phyloP scores from a whole-genome alignment of 257 asterid genomes.

The Ocimum tenuiflorum region DNA sequence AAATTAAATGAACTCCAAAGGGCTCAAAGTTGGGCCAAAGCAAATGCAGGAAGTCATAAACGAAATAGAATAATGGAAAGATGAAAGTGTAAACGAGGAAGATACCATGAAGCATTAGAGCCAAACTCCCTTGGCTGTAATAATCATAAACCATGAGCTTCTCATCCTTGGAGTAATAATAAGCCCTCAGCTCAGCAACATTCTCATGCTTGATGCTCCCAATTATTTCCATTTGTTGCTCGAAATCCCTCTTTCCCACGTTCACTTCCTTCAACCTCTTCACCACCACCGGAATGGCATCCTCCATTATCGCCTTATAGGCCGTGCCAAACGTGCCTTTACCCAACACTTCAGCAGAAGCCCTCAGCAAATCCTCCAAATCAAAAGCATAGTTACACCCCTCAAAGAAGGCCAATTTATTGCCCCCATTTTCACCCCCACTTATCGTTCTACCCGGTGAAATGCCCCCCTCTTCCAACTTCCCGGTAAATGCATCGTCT shows the following conservation, averaged over 20 bases:
- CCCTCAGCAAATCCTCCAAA: constrained; percentile 76
- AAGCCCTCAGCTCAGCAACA: constrained; percentile 72
- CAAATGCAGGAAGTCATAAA: not conserved
- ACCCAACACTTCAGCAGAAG: constrained; percentile 81
- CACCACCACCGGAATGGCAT: constrained; percentile 57
- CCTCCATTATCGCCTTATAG: constrained; percentile 69
- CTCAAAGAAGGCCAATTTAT: constrained; percentile 65
- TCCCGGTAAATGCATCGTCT: constrained; percentile 37
- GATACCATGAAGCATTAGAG: constrained; percentile 72
- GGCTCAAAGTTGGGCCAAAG: not conserved
- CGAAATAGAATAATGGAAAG: not conserved
- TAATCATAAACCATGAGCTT: constrained; percentile 75
- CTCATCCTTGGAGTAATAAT: constrained; percentile 80
- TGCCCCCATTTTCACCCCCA: constrained; percentile 46
- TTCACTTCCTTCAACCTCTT: constrained; percentile 82
- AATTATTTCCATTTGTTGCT: constrained; percentile 65
- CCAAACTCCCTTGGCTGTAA: constrained; percentile 60
- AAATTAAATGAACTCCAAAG: not conserved
- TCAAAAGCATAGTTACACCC: constrained; percentile 77
- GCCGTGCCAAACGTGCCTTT: constrained; percentile 78
- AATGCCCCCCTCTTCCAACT: constrained; percentile 56
- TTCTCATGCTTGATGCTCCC: constrained; percentile 71
- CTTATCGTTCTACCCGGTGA: constrained; percentile 61
- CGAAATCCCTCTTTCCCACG: constrained; percentile 69
- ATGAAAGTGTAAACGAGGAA: not conserved